phyloP scores from a whole-genome alignment of 2,329 filamentous ascomycete species.

The Torrubiella hemipterigena region DNA sequence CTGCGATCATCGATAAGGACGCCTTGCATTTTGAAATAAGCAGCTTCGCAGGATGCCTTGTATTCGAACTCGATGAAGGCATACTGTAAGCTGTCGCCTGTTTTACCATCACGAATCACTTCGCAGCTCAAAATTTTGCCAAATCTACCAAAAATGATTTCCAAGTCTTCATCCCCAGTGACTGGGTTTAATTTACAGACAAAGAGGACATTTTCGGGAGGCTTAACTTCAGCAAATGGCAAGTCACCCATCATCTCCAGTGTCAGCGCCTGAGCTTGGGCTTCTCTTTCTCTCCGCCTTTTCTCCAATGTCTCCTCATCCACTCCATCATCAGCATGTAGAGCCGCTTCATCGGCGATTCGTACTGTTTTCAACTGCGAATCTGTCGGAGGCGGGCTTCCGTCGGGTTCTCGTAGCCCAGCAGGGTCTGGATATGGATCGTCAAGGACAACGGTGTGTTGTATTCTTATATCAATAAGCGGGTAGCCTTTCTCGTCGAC shows the following conservation, averaged over 20 bases:
- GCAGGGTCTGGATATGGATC: conserved; percentile 80
- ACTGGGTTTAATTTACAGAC: conserved; percentile 98
- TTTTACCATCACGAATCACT: conserved; percentile 87
- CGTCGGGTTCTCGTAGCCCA: conserved; percentile 62
- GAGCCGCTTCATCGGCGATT: conserved; percentile 77
- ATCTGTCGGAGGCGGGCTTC: conserved; percentile 70
- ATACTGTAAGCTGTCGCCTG: conserved; percentile 90
- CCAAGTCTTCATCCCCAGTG: conserved; percentile 85
- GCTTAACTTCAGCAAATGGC: conserved; percentile 93
- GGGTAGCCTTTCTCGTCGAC: conserved; percentile 78
- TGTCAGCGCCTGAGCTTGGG: conserved; percentile 84
- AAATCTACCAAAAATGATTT: conserved; percentile 94
- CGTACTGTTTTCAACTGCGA: conserved; percentile 84
- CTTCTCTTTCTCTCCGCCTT: conserved; percentile 74
- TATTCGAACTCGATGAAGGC: conserved; percentile 96
- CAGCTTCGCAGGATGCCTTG: conserved; percentile 83
- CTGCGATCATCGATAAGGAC: conserved; percentile 94
- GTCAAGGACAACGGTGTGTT: conserved; percentile 84
- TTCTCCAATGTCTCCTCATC: conserved; percentile 76
- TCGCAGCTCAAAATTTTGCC: conserved; percentile 92
- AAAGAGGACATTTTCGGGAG: conserved; percentile 93
- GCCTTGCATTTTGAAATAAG: conserved; percentile 98
- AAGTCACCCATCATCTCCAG: conserved; percentile 97
- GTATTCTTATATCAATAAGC: conserved; percentile 86
- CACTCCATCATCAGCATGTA: conserved; percentile 56